A percentile compares a stretch with the other conserved stretches of the same genome.
phyloP scores from a whole-genome alignment of 2,329 filamentous ascomycete species.

The Trichoderma breve region DNA sequence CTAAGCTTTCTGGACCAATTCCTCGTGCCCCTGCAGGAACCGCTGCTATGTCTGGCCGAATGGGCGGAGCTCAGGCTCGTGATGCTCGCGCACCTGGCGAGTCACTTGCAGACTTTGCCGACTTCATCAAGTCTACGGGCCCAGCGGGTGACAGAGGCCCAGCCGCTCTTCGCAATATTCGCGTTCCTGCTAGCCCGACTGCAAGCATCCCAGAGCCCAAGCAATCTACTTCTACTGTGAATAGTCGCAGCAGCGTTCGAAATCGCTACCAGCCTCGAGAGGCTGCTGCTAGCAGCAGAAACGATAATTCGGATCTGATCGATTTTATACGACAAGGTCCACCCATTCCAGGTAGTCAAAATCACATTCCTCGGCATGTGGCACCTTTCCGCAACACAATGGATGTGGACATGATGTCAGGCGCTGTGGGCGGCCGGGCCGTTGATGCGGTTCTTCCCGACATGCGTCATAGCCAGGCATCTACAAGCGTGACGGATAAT shows the following conservation, averaged over 20 bases:
- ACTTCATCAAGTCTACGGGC: constrained; percentile 85
- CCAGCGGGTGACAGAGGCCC: constrained; percentile 52
- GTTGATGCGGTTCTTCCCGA: constrained; percentile 58
- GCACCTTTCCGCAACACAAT: constrained; percentile 82
- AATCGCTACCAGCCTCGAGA: constrained; percentile 67
- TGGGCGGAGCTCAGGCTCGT: constrained; percentile 49
- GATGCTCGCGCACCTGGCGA: constrained; percentile 71
- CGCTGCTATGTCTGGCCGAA: constrained; percentile 25
- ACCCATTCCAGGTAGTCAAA: constrained; percentile 61
- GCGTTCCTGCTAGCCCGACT: constrained; percentile 30
- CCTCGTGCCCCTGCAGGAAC: constrained; percentile 27
- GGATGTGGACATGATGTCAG: constrained; percentile 75
- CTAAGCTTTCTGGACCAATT: constrained; percentile 23
- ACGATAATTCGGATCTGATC: constrained; percentile 81
- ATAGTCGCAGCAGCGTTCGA: constrained; percentile 42
- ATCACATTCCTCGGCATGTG: constrained; percentile 76
- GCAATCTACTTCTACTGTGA: constrained; percentile 36
- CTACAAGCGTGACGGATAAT: constrained; percentile 56
- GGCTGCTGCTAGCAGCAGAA: constrained; percentile 58
- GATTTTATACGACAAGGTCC: constrained; percentile 93
- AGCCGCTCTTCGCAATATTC: constrained; percentile 37
- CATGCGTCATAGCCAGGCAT: constrained; percentile 55
- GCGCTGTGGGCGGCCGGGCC: constrained; percentile 53
- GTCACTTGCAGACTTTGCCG: constrained; percentile 77
- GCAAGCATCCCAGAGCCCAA: constrained; percentile 41